These are phyloP conservation scores for Saccharomyces jurei DNA, from an alignment of 805 yeast genomes.

Conservation along the genomic window DNA sequence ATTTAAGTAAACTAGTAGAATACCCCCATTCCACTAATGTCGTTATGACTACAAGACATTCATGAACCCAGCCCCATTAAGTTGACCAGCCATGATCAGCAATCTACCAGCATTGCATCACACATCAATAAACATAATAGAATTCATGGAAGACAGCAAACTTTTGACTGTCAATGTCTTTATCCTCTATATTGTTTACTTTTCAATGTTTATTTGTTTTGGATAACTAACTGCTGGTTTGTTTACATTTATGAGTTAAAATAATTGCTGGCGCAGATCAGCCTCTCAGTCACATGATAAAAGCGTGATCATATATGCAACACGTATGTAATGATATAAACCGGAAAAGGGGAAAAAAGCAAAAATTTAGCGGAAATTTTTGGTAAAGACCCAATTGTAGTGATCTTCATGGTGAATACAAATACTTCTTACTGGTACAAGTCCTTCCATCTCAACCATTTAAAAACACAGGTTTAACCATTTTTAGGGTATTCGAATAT, in stretches of 20 bases:
- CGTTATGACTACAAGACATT: neutral
- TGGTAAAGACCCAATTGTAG: neutral
- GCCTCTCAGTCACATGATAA: neutral
- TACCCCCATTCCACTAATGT: neutral
- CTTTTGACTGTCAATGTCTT: too few relatives aligned
- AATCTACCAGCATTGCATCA: neutral
- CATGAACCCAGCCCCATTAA: neutral
- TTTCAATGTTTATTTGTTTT: neutral
- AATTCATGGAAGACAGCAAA: too few relatives aligned
- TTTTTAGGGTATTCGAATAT: neutral
- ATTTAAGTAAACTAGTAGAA: neutral
- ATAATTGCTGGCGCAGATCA: neutral
- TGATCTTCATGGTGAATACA: neutral
- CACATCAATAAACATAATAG: neutral
- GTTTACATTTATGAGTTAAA: neutral
- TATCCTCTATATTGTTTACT: neutral
- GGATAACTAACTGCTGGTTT: conserved; percentile 1
- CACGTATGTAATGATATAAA: neutral
- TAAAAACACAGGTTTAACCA: neutral
- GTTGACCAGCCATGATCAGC: neutral
- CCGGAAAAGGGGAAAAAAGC: neutral
- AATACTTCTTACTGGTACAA: neutral
- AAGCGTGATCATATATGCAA: neutral
- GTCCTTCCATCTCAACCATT: neutral
- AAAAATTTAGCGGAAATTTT: neutral